Evolutionary conservation across 2,329 filamentous ascomycete species (phyloP).

Genomic region (Massarina eburnea): DNA sequence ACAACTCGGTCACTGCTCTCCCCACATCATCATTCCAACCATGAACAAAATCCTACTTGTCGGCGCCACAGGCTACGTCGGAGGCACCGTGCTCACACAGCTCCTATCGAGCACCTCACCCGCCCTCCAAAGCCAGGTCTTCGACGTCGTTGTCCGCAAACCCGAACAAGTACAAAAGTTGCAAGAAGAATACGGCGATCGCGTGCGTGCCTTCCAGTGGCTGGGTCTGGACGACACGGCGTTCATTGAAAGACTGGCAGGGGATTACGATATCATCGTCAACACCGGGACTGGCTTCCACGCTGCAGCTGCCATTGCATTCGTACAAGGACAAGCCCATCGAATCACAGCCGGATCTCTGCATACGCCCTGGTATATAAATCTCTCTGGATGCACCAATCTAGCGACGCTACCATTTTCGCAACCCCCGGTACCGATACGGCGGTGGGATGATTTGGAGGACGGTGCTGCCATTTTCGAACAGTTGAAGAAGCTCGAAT

Average conservation of each 20-base stretch:
- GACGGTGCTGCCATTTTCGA: conserved; percentile 10
- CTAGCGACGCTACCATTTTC: conserved; percentile 7
- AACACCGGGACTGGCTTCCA: conserved; percentile 15
- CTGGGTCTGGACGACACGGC: conserved; percentile 10
- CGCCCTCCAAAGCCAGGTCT: conserved; percentile 8
- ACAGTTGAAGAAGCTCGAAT: conserved; percentile 9
- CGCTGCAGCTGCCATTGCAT: conserved; percentile 9
- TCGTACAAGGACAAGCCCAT: conserved; percentile 14
- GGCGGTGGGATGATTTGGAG: conserved; percentile 14
- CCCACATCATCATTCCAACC: too few species aligned
- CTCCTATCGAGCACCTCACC: conserved; percentile 5
- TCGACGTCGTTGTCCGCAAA: conserved; percentile 12
- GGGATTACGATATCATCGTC: conserved; percentile 16
- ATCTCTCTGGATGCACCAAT: conserved; percentile 18
- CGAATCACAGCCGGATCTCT: conserved; percentile 6
- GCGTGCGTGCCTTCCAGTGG: conserved; percentile 10
- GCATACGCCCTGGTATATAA: conserved; percentile 11
- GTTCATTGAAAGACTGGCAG: conserved; percentile 11
- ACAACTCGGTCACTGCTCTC: too few species aligned
- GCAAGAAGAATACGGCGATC: conserved; percentile 6
- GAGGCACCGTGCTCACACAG: conserved; percentile 13
- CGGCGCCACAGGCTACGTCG: conserved; percentile 17
- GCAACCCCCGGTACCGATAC: conserved; percentile 2
- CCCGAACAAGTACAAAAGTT: conserved; percentile 9
- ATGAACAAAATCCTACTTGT: conserved; percentile 16